Evolutionary conservation across 2,329 filamentous ascomycete genomes (phyloP), one percentile per base, ranked within the genome.

Genomic region (Monilinia aucupariae): DNA sequence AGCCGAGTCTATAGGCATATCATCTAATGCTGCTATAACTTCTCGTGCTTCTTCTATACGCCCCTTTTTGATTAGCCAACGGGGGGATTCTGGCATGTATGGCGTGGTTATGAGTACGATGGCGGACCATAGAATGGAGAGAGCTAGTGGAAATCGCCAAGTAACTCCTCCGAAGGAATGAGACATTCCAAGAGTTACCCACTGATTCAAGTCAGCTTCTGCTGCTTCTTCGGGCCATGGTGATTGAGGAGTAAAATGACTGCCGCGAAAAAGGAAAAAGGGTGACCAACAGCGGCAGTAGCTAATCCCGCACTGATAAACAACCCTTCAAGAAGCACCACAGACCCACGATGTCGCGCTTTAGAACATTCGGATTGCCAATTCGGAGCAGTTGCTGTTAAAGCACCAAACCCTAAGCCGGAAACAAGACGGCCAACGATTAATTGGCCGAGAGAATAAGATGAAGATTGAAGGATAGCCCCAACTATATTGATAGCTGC

Each of bases 341-440:
- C 75, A 66, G 82, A 83, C 15, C 83, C 83, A 52, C 83, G 77
- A 67, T 84, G 81, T 68, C 85, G 80, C 2, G 81, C 76, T 17
- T 79, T 80, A 43, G 82, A 84, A 4, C 80, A 83, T 71, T 86
- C 84, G 0, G 82, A 83, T 65, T 85, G 82, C 83, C 83, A 86
- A 56, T 82, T 85, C 7, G 83, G 83, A 1, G 80, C 76, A 20
- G 76, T 78, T 6, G 76, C 77, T 0, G 77, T 80, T 65, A 80
- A 79, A 68, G 79, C 78, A 20, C 81, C 81, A 67, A 80, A 80
- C 0, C 80, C 79, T 64, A 82, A 75, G 7, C 79, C 81, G 3
- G 79, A 78, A 22, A 82, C 73, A 48, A 79, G 75, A 48, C 80
- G 75, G 12, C 79, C 79, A 37, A 80, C 74, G 45, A 85, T 83